Conservation (phyloP, 257 asterid genomes). For the Galeopsis tetrahit region DNA sequence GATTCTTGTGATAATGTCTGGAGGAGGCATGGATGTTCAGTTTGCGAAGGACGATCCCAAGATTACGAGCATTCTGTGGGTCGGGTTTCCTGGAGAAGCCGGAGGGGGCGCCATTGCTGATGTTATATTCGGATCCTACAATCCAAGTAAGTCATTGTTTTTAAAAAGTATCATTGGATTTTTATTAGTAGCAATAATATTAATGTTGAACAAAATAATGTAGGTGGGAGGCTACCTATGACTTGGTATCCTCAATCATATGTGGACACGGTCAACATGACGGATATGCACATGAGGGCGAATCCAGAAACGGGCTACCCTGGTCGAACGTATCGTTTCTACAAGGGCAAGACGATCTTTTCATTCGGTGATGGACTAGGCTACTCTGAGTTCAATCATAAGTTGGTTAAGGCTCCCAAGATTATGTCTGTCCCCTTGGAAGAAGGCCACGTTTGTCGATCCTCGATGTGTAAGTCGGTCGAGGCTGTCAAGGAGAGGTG, state of each 20-base stretch:
- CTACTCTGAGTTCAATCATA: conserved; percentile 50
- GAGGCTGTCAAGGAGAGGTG: conserved; percentile 45
- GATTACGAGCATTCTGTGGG: conserved; percentile 82
- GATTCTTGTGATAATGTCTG: conserved; percentile 87
- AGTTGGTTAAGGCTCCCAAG: conserved; percentile 42
- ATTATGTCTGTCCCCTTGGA: conserved; percentile 41
- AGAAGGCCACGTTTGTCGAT: conserved; percentile 51
- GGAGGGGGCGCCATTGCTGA: conserved; percentile 92
- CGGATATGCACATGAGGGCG: conserved; percentile 86
- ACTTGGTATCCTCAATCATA: conserved; percentile 92
- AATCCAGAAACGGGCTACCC: conserved; percentile 70
- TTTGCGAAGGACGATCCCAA: conserved; percentile 75
- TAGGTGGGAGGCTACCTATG: conserved; percentile 89
- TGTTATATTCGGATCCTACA: conserved; percentile 64
- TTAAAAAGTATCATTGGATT: background rate
- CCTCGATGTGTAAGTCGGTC: conserved; percentile 46
- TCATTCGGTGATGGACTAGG: conserved; percentile 78
- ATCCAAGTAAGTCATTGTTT: conserved; percentile 66
- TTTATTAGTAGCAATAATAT: background rate
- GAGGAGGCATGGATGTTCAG: conserved; percentile 85
- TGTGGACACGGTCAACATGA: conserved; percentile 66
- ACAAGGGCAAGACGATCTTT: conserved; percentile 68
- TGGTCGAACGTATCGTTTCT: conserved; percentile 78
- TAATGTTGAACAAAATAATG: background rate
- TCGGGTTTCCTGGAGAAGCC: conserved; percentile 93